Evolutionary conservation across 305 asterid species (phyloP), one percentile per base, ranked within the genome.

Genomic region (Fraxinus dipetala): DNA sequence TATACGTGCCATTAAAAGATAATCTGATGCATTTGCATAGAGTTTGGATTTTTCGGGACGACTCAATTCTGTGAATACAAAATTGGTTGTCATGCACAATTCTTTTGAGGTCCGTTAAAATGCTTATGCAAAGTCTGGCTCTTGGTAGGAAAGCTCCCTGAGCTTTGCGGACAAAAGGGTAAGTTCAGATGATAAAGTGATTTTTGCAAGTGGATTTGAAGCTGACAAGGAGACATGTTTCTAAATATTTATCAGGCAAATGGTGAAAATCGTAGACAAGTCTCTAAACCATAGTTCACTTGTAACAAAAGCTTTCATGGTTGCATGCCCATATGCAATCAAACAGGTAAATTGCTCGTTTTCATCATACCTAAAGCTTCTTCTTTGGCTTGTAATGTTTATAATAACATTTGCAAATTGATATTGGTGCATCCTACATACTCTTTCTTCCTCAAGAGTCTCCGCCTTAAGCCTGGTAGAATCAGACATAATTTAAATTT

Each of bases 141-240:
- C 45, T 84, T 61, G 30, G 59, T 7, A 9, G 45, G 36, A 73
- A 79, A 63, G 20, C 61, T 45, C 18, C 28, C 28, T 16, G 14
- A 13, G 38, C 75, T 31, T 63, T 67, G 54, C 1, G 45, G 7
- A 70, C 5, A n/a, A 77, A 51, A 13, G 75, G 73, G 9, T 20
- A 34, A 59, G 69, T 80, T 76, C 36, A 56, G 83, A 28, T 20
- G 30, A 45, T 31, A n/a, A 56, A 80, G 77, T 56, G 74, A 59
- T 72, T 69, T 80, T 26, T 61, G 76, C 77, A 76, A 1, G 63
- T 30, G 81, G 73, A 79, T 80, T 70, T 45, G 40, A 36, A 77
- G 45, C 56, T 45, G 79, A 72, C 70, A 5, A 20, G 20, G 74
- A 77, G 73, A 82, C 26, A 5, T 18, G 65, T 56, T 18, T n/a